phyloP scores from a whole-genome alignment of 2,329 filamentous ascomycete genomes.

The Sporothrix brunneoviolacea region DNA sequence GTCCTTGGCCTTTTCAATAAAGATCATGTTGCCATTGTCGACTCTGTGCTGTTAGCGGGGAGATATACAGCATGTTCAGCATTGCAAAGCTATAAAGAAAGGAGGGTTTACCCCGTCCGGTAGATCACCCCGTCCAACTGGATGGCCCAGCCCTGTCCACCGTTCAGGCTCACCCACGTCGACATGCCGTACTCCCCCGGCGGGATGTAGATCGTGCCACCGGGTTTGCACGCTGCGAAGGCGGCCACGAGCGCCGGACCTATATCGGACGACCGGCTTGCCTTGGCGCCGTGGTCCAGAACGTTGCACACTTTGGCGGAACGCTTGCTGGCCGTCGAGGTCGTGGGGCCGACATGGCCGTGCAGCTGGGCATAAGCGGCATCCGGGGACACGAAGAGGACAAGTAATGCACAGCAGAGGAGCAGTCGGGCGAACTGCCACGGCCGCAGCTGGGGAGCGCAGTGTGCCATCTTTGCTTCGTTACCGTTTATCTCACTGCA shows the following conservation, averaged over 20 bases:
- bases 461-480: too few relatives aligned
- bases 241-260: not conserved
- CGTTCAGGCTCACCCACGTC: constrained; percentile 18
- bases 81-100: too few relatives aligned
- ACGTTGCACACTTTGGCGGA: constrained; percentile 38
- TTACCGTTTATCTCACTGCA: too few relatives aligned
- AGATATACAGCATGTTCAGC: too few relatives aligned
- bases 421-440: too few relatives aligned
- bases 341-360: constrained; percentile 24
- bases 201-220: constrained; percentile 18
- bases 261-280: constrained; percentile 39
- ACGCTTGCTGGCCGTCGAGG: too few relatives aligned
- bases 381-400: too few relatives aligned
- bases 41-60: constrained; percentile 5
- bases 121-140: constrained; percentile 20
- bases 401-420: too few relatives aligned
- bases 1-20: constrained; percentile 28
- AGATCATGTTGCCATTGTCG: constrained; percentile 22
- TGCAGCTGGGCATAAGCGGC: constrained; percentile 19
- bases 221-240: not conserved
- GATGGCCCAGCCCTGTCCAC: constrained; percentile 16
- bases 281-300: constrained; percentile 41
- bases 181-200: constrained; percentile 19
- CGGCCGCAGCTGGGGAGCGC: too few relatives aligned
- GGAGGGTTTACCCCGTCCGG: constrained; percentile 15